Base-by-base conservation (phyloP, 345 rosid genomes). In the Bruguiera gymnorhiza region DNA sequence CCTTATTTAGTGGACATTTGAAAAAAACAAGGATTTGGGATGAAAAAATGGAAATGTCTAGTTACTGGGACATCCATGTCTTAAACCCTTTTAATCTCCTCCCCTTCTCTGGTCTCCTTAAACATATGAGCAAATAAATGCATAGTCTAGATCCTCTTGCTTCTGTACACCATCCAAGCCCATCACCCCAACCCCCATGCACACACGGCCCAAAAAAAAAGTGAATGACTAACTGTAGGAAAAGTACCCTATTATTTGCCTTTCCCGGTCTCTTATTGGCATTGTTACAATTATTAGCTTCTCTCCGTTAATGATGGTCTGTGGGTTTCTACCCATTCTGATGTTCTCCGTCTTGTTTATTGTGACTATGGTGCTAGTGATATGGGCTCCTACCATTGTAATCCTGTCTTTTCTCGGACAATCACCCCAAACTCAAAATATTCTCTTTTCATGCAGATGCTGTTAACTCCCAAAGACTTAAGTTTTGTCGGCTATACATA, bases 401-500 rank as follows among this genome's bases (percentile, higher is more conserved):
- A 6, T 54, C 18, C 34, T 53, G 46, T 20, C 1, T 6, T 61
- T 67, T 23, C 8, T 51, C 10, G 19, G 37, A 23, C 20, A 30
- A 11, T 8, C 29, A 0, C 21, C 48, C 8, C 27, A 30, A 39
- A 62, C 31, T 29, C n/a, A 31, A 32, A 32, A 65, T 70, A 67
- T 57, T 68, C 29, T n/a, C 23, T 46, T 36, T 77, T 62, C 60
- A 52, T 80, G 83, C 88, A 93, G 97, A 83, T 84, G 88, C 80
- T 73, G 56, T 83, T 89, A 76, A 88, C 96, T 63, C 89, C 96
- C 57, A 89, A 93, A 82, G 96, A 93, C 88, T 77, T 93, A 75
- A 93, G 86, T 84, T 93, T 93, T 71, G 98, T 93, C 79, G 97
- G 98, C 76, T 93, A 93, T 66, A 93, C 98, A 24, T 93, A 86